phyloP scores from a whole-genome alignment of 169 alveolate genomes.

The Cryptosporidium xiaoi region DNA sequence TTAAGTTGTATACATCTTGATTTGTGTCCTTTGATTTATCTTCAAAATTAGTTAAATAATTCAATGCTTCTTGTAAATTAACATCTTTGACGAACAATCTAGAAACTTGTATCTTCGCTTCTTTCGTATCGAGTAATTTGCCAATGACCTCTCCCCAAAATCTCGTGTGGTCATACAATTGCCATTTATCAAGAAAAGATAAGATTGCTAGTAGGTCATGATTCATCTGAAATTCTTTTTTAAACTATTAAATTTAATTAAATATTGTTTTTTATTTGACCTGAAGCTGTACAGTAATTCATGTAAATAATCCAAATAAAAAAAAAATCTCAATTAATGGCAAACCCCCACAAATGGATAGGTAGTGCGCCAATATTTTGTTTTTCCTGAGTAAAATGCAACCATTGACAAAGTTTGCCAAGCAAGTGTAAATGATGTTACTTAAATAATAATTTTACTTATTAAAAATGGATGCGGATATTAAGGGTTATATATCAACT shows the following conservation, averaged over 20 bases:
- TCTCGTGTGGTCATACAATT: slow-evolving; percentile 22
- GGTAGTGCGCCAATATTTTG: slow-evolving; percentile 36
- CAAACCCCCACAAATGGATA: slow-evolving; percentile 57
- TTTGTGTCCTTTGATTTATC: slow-evolving; percentile 6
- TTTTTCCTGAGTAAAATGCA: slow-evolving; percentile 6
- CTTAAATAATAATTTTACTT: slow-evolving; percentile 1
- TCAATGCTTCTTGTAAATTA: slow-evolving; percentile 44
- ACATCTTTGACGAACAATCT: slow-evolving; percentile 15
- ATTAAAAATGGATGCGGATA: slow-evolving; percentile 1
- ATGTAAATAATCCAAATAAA: too few species aligned
- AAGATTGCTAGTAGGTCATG: slow-evolving; percentile 42
- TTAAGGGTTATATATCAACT: slow-evolving; percentile 41
- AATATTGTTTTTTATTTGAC: too few species aligned
- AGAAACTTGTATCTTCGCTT: slow-evolving; percentile 44
- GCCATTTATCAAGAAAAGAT: slow-evolving; percentile 43
- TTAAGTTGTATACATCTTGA: not conserved
- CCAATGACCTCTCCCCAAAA: slow-evolving; percentile 61
- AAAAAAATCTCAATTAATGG: too few species aligned
- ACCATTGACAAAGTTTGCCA: slow-evolving; percentile 17
- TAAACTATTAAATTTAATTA: too few species aligned
- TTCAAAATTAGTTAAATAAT: slow-evolving; percentile 12
- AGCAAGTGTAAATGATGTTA: not conserved
- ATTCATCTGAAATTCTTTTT: not conserved
- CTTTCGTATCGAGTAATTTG: slow-evolving; percentile 26
- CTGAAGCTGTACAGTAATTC: too few species aligned